phyloP scores from a whole-genome alignment of 768 basidiomycete genomes.

The Epithele typhae region DNA sequence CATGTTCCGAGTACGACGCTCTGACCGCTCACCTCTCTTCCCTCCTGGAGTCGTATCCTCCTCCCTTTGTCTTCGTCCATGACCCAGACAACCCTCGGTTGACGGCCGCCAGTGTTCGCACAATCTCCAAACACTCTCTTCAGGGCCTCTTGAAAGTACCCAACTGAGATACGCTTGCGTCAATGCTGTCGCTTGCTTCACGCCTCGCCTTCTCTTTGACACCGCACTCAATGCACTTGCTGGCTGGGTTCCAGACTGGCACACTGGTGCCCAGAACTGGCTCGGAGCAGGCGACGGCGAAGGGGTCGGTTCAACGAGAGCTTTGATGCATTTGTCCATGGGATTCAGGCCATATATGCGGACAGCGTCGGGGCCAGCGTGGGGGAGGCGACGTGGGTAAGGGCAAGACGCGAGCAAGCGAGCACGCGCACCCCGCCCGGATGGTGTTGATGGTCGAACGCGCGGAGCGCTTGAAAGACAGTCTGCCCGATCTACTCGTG shows the following conservation, averaged over 20 bases:
- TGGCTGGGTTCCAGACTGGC: constrained; percentile 53
- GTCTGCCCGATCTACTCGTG: constrained; percentile 59
- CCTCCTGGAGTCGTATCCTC: constrained; percentile 37
- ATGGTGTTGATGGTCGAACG: constrained; percentile 63
- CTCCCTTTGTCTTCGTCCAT: constrained; percentile 66
- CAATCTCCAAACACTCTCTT: constrained; percentile 26
- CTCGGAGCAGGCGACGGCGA: constrained; percentile 23
- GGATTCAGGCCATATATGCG: constrained; percentile 36
- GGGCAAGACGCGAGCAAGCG: constrained; percentile 27
- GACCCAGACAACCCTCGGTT: constrained; percentile 48
- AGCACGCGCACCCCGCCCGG: constrained; percentile 25
- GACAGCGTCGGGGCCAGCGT: background rate
- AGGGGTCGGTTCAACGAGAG: constrained; percentile 55
- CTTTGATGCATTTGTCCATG: constrained; percentile 68
- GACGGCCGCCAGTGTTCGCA: constrained; percentile 40
- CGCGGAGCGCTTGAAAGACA: constrained; percentile 63
- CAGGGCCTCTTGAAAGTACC: constrained; percentile 4
- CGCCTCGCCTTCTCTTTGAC: constrained; percentile 61
- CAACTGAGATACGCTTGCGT: constrained; percentile 41
- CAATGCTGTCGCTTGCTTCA: constrained; percentile 58
- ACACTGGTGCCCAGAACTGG: constrained; percentile 61
- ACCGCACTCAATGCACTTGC: constrained; percentile 58
- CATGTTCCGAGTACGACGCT: constrained; percentile 16
- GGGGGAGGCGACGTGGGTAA: constrained; percentile 22
- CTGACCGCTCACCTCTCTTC: constrained; percentile 20